Evolutionary conservation across 1,284 basidiomycete species (phyloP), one percentile per base, ranked within the genome.

Genomic region (Apiotrichum mycotoxinovorans): DNA sequence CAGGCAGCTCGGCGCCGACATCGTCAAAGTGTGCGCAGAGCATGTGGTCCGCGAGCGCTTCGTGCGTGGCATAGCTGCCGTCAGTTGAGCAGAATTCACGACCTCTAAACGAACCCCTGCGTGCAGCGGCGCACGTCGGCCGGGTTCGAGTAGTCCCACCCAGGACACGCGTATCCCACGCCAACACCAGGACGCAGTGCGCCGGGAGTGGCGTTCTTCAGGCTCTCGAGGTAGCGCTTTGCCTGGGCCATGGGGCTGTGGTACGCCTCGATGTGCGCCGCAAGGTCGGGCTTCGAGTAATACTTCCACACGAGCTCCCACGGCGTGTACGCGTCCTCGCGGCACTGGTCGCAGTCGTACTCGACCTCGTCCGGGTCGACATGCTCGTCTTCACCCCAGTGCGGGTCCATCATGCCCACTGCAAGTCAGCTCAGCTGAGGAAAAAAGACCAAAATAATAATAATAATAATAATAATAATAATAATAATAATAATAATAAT

Each of bases 261-360:
- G 17, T 49, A 49, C 18, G 5, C 18, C 14, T 3, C 15, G 12
- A n/a, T 26, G 47, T 49, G 47, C 2, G 5, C 25, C 30, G 23
- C 35, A 9, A 49, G 47, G 14, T 38, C 47, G 34, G n/a, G 3
- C 12, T 8, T 4, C 2, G 35, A 40, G 47, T 49, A 38, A 15
- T 26, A 49, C 47, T 49, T 38, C 47, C 47, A 49, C 47, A 49
- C 47, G 23, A 40, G 35, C 35, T 49, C 47, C 47, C 47, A 49
- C 5, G 47, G 47, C 35, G 47, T 49, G 17, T 23, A 49, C 9
- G 23, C 35, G 47, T 49, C 47, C 4, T 38, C 20, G 23, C 47
- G 47, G 35, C 47, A 49, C 17, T 14, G 8, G 47, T 37, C 47
- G 47, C 47, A 49, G 47, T 49, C 47, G 11, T 25, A 7, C 23